Percentiles rank a stretch among this genome's conserved stretches.
phyloP scores from a whole-genome alignment of 257 asterid genomes.

The Lantana camara region DNA sequence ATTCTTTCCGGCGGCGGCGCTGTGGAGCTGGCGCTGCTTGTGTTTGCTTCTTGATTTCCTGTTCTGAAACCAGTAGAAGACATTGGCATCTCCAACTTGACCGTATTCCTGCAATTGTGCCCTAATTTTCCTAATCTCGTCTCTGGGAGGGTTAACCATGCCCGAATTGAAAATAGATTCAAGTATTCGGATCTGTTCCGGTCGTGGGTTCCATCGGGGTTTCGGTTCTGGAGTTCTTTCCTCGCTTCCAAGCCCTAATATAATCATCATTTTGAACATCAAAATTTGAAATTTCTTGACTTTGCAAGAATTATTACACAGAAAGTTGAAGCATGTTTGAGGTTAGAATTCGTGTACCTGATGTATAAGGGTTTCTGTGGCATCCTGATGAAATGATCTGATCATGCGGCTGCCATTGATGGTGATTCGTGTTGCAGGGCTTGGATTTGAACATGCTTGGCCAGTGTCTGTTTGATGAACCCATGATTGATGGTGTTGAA shows the following conservation, averaged over 20 bases:
- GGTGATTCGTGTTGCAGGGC: constrained; percentile 52
- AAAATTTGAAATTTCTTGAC: background rate
- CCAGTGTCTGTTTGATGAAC: constrained; percentile 71
- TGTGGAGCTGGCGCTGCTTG: constrained; percentile 73
- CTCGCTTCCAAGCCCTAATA: constrained; percentile 47
- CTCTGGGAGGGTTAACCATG: constrained; percentile 94
- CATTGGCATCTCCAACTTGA: constrained; percentile 95
- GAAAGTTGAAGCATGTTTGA: background rate
- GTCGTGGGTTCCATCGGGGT: constrained; percentile 94
- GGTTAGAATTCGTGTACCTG: constrained; percentile 29
- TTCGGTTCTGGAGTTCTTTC: constrained; percentile 94
- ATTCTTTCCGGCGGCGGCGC: constrained; percentile 26
- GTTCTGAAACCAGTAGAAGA: constrained; percentile 98
- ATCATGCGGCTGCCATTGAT: constrained; percentile 69
- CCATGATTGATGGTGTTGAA: constrained; percentile 36
- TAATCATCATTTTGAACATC: background rate
- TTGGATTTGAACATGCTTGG: constrained; percentile 76
- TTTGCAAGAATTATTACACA: background rate
- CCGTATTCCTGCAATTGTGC: constrained; percentile 86
- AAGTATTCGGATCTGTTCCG: constrained; percentile 87
- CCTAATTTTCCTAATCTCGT: constrained; percentile 85
- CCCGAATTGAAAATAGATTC: constrained; percentile 95
- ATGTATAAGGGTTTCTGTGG: constrained; percentile 35
- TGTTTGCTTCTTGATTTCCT: constrained; percentile 92
- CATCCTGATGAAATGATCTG: constrained; percentile 36